Conservation (phyloP, 371 early-diverging fungal species). For the Dipsacomyces acuminosporus region DNA sequence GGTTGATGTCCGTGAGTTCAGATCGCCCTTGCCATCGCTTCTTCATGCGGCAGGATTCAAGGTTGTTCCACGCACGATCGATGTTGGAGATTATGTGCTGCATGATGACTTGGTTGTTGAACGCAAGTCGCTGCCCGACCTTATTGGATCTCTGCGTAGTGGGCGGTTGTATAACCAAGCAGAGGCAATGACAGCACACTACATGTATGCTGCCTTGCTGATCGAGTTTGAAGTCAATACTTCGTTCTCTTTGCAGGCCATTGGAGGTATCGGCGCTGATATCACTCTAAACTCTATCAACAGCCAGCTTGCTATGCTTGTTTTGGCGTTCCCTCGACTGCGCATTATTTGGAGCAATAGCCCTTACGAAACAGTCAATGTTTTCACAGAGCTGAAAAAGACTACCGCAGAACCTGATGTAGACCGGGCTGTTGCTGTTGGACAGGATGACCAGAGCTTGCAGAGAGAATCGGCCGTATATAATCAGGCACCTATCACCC, state of each 20-base stretch:
- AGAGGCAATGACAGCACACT: constrained; percentile 83
- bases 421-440: constrained; percentile 63
- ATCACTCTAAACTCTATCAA: constrained; percentile 58
- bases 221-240: constrained; percentile 92
- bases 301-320: constrained; percentile 74
- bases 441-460: constrained; percentile 62
- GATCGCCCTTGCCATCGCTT: constrained; percentile 84
- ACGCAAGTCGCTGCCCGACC: constrained; percentile 89
- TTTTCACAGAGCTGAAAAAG: constrained; percentile 88
- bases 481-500: constrained; percentile 49
- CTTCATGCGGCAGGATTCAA: constrained; percentile 76
- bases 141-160: constrained; percentile 74
- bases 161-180: constrained; percentile 92
- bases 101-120: constrained; percentile 88
- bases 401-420: constrained; percentile 65
- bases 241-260: constrained; percentile 67
- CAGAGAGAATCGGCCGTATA: constrained; percentile 42
- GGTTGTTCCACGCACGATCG: constrained; percentile 78
- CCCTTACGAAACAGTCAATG: constrained; percentile 77
- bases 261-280: constrained; percentile 54
- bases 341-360: constrained; percentile 86
- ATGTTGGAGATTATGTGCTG: constrained; percentile 95
- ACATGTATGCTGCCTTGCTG: constrained; percentile 74
- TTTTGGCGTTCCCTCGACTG: constrained; percentile 80
- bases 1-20: constrained; percentile 95